Evolutionary conservation across 495 filamentous ascomycete genomes (phyloP).

Genomic region (Trichoderma asperelloides): DNA sequence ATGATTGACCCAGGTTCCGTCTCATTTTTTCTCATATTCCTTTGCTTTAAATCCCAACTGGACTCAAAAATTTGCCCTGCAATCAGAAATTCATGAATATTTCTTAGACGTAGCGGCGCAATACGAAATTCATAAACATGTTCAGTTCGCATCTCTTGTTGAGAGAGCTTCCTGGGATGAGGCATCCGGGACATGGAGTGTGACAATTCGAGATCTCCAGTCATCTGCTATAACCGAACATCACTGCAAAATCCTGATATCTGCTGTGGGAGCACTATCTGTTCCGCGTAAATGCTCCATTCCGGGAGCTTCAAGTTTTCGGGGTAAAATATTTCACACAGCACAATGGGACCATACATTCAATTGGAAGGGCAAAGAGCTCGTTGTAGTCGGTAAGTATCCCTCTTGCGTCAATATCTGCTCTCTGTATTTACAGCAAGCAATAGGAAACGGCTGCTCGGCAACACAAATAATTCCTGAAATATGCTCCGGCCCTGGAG

Average conservation of each 20-base stretch:
- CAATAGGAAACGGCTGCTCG: conserved; percentile 29
- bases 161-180: conserved; percentile 35
- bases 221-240: conserved; percentile 18
- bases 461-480: conserved; percentile 38
- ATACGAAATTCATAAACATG: conserved; percentile 35
- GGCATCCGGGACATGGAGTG: conserved; percentile 33
- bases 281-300: conserved; percentile 33
- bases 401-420: no score
- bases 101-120: conserved; percentile 32
- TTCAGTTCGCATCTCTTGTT: conserved; percentile 34
- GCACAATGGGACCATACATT: conserved; percentile 44
- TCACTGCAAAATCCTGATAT: conserved; percentile 48
- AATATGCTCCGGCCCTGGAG: conserved; percentile 22
- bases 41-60: neutral
- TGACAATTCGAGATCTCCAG: conserved; percentile 29
- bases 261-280: conserved; percentile 43
- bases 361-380: conserved; percentile 40
- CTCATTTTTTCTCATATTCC: neutral
- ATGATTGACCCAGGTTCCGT: neutral
- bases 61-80: neutral
- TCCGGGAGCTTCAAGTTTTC: conserved; percentile 34
- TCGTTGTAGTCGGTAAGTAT: conserved; percentile 37
- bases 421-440: no score
- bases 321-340: conserved; percentile 45
- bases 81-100: neutral